A percentile compares a stretch with the other conserved stretches of the same genome.
Conservation (phyloP, 805 yeast species). For the Yarrowia deformans region DNA sequence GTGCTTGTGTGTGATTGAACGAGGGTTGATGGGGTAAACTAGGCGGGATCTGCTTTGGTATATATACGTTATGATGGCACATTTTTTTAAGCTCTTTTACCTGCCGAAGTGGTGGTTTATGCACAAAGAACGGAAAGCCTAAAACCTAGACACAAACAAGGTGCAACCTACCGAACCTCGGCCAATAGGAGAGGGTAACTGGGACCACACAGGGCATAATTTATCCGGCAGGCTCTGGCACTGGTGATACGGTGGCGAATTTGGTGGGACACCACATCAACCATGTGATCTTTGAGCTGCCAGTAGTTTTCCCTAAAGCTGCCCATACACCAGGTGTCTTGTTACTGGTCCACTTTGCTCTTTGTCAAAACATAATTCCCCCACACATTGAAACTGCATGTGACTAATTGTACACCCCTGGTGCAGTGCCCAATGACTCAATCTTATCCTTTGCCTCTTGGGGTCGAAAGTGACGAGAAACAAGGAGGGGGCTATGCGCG, state of each 20-base stretch:
- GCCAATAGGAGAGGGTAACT: constrained; percentile 35
- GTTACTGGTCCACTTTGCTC: not conserved
- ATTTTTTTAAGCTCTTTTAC: not conserved
- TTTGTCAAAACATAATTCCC: constrained; percentile 1
- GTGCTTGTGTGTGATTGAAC: not conserved
- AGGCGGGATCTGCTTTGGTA: constrained; percentile 1
- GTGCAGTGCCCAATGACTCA: constrained; percentile 38
- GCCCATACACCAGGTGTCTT: not conserved
- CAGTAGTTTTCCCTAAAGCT: not conserved
- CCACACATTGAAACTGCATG: constrained; percentile 33
- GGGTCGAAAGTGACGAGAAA: not conserved
- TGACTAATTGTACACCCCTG: constrained; percentile 39
- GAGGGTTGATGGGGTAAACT: not conserved
- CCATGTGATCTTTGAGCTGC: not conserved
- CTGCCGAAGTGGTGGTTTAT: constrained; percentile 4
- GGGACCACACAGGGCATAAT: constrained; percentile 29
- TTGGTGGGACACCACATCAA: constrained; percentile 9
- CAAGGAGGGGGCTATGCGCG: not conserved
- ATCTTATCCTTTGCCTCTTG: constrained; percentile 36
- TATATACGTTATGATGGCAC: constrained; percentile 12
- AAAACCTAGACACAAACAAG: not conserved
- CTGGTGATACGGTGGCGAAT: not conserved
- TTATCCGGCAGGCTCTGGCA: constrained; percentile 10
- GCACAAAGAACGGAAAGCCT: constrained; percentile 4
- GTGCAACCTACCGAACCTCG: constrained; percentile 40